Evolutionary conservation across 108 stramenopile genomes (phyloP), one percentile per base, ranked within the genome.

Genomic region (Pseudonitzschia delicatissima): DNA sequence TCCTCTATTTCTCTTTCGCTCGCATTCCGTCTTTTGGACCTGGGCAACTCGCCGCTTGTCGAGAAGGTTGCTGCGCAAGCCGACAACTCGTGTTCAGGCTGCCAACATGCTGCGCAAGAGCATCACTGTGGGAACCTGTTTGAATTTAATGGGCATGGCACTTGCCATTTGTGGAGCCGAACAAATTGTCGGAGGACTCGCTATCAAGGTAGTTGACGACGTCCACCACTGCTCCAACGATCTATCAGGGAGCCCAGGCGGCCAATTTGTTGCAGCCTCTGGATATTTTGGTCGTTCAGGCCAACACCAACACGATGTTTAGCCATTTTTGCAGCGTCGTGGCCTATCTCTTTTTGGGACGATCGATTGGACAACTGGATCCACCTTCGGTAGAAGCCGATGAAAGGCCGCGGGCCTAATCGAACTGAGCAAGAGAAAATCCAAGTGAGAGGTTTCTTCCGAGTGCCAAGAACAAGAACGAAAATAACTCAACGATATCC

Each of bases 211-310:
- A 2, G n/a, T 74, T 92, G 66, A 76, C 84, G 70, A 48, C 68
- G 4, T 65, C 71, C 6, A 64, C 45, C 7, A 55, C 57, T 12
- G 42, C 81, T 45, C 21, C 81, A 32, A 80, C 79, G 45, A 50
- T 72, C 63, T 36, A 47, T 18, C 57, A 55, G 15, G 42, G 51
- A 45, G 68, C 66, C 4, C 27, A 66, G 12, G 40, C 53, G 5
- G 64, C 29, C 7, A 52, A 49, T 18, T 72, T 80, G 2, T 37
- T 95, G 29, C 94, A 93, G 61, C 88, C 94, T 26, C 68, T 95
- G 60, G 94, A 96, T 67, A 83, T 96, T 9, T 74, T 96, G 57
- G 80, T 96, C 27, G 90, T 96, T 7, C 96, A 97, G 75, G 96
- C 93, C 40, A 97, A 95, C 82, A 95, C 94, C 28, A 97, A 97